phyloP scores from a whole-genome alignment of 2,329 filamentous ascomycete species.

The Chrysoporthe austroafricana region DNA sequence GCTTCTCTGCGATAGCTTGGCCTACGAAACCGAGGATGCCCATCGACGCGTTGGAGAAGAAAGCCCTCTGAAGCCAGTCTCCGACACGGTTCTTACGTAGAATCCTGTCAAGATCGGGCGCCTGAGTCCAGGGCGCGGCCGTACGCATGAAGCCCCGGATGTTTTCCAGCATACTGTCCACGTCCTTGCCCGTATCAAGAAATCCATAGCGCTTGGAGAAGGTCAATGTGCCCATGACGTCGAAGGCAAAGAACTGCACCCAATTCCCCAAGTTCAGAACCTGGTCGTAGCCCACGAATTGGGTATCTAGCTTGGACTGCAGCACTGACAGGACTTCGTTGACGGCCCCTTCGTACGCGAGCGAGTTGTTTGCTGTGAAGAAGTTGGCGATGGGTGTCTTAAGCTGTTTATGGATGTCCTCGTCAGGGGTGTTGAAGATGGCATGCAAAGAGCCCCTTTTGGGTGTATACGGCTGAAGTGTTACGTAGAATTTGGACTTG shows the following conservation, averaged over 20 bases:
- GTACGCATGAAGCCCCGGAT: slow-evolving; percentile 57
- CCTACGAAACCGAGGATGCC: too few relatives aligned
- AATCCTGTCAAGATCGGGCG: too few relatives aligned
- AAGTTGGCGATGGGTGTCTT: slow-evolving; percentile 35
- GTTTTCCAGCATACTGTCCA: slow-evolving; percentile 53
- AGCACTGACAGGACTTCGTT: slow-evolving; percentile 32
- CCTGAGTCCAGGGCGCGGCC: slow-evolving; percentile 41
- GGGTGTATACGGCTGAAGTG: slow-evolving; percentile 33
- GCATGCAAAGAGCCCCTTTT: slow-evolving; percentile 30
- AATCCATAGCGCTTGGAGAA: slow-evolving; percentile 58
- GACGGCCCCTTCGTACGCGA: slow-evolving; percentile 32
- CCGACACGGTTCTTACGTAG: too few relatives aligned
- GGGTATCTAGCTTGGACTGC: slow-evolving; percentile 30
- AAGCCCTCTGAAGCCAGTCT: too few relatives aligned
- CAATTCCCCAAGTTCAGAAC: slow-evolving; percentile 48
- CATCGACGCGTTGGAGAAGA: too few relatives aligned
- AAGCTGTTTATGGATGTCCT: slow-evolving; percentile 36
- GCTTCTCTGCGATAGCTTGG: too few relatives aligned
- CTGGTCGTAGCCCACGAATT: neutral
- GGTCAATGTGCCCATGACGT: slow-evolving; percentile 55
- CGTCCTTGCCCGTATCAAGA: slow-evolving; percentile 51
- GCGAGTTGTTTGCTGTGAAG: slow-evolving; percentile 32
- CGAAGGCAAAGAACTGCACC: slow-evolving; percentile 49
- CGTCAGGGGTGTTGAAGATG: slow-evolving; percentile 39
- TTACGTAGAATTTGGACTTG: slow-evolving; percentile 33